phyloP scores from a whole-genome alignment of 2,329 filamentous ascomycete species.

The Monosporascus sp. region DNA sequence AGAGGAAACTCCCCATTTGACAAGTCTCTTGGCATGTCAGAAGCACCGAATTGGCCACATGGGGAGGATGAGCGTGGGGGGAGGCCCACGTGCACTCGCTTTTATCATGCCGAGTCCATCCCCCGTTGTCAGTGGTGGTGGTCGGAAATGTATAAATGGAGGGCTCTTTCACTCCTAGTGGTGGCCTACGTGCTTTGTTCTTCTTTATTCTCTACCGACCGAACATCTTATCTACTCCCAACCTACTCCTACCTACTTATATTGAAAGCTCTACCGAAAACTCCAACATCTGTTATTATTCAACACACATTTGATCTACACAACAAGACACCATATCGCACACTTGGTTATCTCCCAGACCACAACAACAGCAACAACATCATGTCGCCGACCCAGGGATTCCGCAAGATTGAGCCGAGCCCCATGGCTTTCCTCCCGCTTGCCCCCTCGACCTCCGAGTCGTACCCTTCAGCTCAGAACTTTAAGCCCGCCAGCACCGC shows the following conservation, averaged over 20 bases:
- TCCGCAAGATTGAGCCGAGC: slow-evolving; percentile 21
- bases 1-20: neutral
- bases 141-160: neutral
- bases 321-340: slow-evolving; percentile 8
- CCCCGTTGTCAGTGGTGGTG: too few species aligned
- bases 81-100: neutral
- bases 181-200: neutral
- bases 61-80: neutral
- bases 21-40: neutral
- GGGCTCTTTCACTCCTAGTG: neutral
- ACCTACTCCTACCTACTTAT: too few species aligned
- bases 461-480: slow-evolving; percentile 41
- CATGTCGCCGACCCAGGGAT: slow-evolving; percentile 21
- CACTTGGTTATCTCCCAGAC: neutral
- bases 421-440: slow-evolving; percentile 49
- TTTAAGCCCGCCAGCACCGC: slow-evolving; percentile 26
- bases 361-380: slow-evolving; percentile 11
- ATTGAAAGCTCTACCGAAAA: too few species aligned
- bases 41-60: neutral
- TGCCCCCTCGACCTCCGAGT: slow-evolving; percentile 52
- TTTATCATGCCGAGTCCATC: too few species aligned
- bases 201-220: neutral
- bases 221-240: too few species aligned
- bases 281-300: too few species aligned
- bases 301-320: neutral